Evolutionary conservation across 2,329 filamentous ascomycete genomes (phyloP), one percentile per base, ranked within the genome.

Genomic region (Sporothrix phasma): DNA sequence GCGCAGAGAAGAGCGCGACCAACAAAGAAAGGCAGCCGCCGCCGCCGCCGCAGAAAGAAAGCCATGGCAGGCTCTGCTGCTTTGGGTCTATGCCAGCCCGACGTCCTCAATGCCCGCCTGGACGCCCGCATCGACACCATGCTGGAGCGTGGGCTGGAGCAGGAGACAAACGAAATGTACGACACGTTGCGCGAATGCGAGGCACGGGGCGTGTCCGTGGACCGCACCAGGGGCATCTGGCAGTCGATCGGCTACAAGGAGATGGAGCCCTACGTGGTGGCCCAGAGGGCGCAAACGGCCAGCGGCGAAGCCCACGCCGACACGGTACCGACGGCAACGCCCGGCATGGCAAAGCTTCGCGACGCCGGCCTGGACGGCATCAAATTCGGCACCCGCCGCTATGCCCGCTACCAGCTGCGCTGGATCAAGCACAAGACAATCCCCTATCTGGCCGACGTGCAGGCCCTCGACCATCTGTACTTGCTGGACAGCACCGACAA

Each of bases 181-280:
- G 69, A 75, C 1, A 77, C 78, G 56, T 71, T 76, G 3, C 73
- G 68, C 19, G 62, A 70, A 2, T 72, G 71, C 19, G 67, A 73
- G 0, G 72, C 76, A 0, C 70, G 76, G 1, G 87, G 85, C 0
- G 74, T 79, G 1, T 68, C 74, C 0, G 75, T 94, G 1, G 91
- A 97, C 71, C 81, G 85, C 68, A 89, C 84, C 1, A 85, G 87
- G 62, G 95, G 94, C 0, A 95, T 99, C 49, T 99, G 93, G 92
- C 89, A 96, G 62, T 94, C 92, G 1, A 99, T 99, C 67, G 94
- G 94, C 0, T 97, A 92, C 76, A 97, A 95, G 73, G 91, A 99
- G 72, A 88, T 97, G 72, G 82, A 89, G 64, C 80, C 84, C 0
- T 96, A 92, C 71, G 76, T 92, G 26, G 47, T 34, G 22, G 67